Evolutionary conservation across 176 grass and related monocot species (phyloP).

Genomic region (Triticum dicoccoides): DNA sequence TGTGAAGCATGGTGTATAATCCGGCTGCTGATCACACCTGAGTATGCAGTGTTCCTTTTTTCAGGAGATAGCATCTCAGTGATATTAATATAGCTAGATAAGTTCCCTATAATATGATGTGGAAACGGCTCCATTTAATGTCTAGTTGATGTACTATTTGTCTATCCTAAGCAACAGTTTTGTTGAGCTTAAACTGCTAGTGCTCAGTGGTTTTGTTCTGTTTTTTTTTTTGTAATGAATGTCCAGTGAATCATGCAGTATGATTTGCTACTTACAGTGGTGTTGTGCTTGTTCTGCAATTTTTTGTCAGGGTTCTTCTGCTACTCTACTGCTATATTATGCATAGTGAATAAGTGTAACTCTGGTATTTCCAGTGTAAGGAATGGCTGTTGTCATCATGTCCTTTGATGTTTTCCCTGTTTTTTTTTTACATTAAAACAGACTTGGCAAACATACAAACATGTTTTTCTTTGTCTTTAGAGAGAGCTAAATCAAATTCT

Average conservation of each 20-base stretch:
- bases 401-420: not conserved
- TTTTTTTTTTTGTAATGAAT: not conserved
- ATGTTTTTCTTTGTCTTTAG: not conserved
- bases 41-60: not conserved
- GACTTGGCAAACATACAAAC: not conserved
- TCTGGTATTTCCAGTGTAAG: not conserved
- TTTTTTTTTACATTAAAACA: not conserved
- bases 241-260: not conserved
- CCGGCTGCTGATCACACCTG: constrained; percentile 19
- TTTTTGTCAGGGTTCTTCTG: not conserved
- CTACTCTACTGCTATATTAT: not conserved
- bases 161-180: not conserved
- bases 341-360: not conserved
- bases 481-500: not conserved
- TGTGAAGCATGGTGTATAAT: constrained; percentile 38
- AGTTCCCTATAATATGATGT: constrained; percentile 31
- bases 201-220: not conserved
- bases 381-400: not conserved
- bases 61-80: not conserved
- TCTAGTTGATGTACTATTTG: constrained; percentile 8
- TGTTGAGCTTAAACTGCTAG: not conserved
- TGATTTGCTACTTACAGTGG: not conserved
- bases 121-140: not conserved
- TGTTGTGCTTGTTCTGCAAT: not conserved
- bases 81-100: constrained; percentile 24